Evolutionary conservation across 164 flowering plant genomes (phyloP).

Genomic region (Berberis thunbergii): DNA sequence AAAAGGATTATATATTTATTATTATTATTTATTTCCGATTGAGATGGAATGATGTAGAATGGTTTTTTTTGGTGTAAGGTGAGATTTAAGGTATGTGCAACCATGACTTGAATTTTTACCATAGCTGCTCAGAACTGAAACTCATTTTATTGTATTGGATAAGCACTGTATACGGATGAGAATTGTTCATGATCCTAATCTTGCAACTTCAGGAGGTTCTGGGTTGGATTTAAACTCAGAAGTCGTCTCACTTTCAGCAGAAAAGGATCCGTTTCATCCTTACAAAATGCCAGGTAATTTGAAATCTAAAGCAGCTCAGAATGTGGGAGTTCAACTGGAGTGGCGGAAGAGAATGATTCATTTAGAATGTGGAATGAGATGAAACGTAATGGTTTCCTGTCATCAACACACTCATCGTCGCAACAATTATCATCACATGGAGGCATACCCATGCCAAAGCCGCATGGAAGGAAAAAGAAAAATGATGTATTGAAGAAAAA

Average conservation of each 20-base stretch:
- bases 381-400: conserved; percentile 83
- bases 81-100: no score
- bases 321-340: conserved; percentile 58
- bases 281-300: conserved; percentile 19
- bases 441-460: conserved; percentile 56
- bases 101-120: no score
- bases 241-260: conserved; percentile 34
- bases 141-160: not conserved
- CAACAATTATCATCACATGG: conserved; percentile 30
- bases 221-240: conserved; percentile 46
- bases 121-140: not conserved
- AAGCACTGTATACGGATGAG: not conserved
- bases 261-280: conserved; percentile 27
- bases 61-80: no score
- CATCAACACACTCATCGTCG: conserved; percentile 10
- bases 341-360: conserved; percentile 50
- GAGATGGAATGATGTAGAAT: no score
- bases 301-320: conserved; percentile 42
- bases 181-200: conserved; percentile 3
- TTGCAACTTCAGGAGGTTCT: conserved; percentile 18
- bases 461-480: conserved; percentile 53
- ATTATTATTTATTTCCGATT: no score
- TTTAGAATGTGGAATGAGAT: conserved; percentile 65
- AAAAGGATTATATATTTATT: no score
- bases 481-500: conserved; percentile 18